Base-by-base conservation (phyloP, 495 filamentous ascomycete species). In the Aspergillus nanangensis region DNA sequence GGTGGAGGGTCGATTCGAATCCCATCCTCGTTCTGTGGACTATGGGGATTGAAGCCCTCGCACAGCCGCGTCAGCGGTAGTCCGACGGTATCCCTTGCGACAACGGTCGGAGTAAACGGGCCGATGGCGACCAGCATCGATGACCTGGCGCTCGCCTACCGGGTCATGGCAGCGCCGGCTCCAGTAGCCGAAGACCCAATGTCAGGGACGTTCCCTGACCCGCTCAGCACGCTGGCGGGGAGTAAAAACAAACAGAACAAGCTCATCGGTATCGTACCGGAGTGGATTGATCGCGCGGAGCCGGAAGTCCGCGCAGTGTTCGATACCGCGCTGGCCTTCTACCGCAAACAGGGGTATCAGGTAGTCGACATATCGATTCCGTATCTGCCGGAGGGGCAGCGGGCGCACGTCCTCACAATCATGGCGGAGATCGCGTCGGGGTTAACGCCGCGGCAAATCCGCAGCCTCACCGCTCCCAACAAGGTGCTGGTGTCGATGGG, bases 1-100 rank as follows among this genome's bases (percentile, higher is more conserved):
- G 88, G 88, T 8, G 91, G 92, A 18, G 92, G 92, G 39, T 88
- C 83, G 44, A 82, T 95, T 44, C 80, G 92, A 8, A 80, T 95
- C 41, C 92, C 92, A 0, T 69, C 87, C 1, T 77, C 81, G 19
- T 95, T 86, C 66, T 94, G 89, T 60, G 92, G 92, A 25, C 67
- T 89, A 14, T 96, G 86, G 69, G 92, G 92, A 11, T 77, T 97
- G 25, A 96, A 97, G 59, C 79, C 90, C 1, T 84, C 80, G 4
- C 84, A 95, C 52, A 77, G 83, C 53, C 81, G 92, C n/a, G 71
- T 88, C 11, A 87, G 84, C 25, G 70, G 66, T 24, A 61, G 64
- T 0, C 88, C 87, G 1, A 78, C 83, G 0, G 62, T 72, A 9
- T 76, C 76, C 48, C 75, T 83, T 29, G 83, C 78, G 19, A 75